Conservation (phyloP, 2,329 filamentous ascomycete genomes). For the Ciborinia camelliae region DNA sequence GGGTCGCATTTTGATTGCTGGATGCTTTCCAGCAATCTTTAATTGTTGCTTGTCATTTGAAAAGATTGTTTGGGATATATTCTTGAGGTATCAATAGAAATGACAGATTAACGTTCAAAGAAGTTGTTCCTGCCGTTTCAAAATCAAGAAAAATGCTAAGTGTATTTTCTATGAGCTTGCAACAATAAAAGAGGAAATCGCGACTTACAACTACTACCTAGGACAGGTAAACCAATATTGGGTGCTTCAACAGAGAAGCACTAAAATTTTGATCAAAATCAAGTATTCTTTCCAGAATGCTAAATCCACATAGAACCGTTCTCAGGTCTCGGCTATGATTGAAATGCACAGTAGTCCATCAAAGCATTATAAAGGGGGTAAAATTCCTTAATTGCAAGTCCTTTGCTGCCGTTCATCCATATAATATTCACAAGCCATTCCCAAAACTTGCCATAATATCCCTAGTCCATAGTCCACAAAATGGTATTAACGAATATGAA, state of each 20-base stretch:
- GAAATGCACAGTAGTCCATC: not conserved
- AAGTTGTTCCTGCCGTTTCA: not conserved
- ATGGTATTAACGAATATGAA: conserved; percentile 32
- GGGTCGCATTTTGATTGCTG: conserved; percentile 35
- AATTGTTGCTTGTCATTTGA: not conserved
- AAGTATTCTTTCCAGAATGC: not conserved
- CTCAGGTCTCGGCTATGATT: not conserved
- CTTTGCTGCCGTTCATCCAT: conserved; percentile 10
- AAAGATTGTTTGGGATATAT: not conserved
- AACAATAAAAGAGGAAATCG: conserved; percentile 8
- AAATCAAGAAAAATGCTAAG: not conserved
- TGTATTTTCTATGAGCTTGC: not conserved
- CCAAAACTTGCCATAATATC: conserved; percentile 15
- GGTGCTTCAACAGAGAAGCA: not conserved
- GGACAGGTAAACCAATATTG: not conserved
- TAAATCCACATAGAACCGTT: not conserved
- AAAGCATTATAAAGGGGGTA: conserved; percentile 9
- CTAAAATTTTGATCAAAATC: not conserved
- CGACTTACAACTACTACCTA: conserved; percentile 10
- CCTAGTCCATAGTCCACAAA: conserved; percentile 20
- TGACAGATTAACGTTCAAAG: not conserved
- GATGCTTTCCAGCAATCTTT: conserved; percentile 9
- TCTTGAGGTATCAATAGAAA: not conserved
- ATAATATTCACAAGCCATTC: conserved; percentile 15
- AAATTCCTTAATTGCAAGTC: conserved; percentile 1